phyloP scores from a whole-genome alignment of 192 early-diverging fungal species.

The Umbelopsis vinacea region DNA sequence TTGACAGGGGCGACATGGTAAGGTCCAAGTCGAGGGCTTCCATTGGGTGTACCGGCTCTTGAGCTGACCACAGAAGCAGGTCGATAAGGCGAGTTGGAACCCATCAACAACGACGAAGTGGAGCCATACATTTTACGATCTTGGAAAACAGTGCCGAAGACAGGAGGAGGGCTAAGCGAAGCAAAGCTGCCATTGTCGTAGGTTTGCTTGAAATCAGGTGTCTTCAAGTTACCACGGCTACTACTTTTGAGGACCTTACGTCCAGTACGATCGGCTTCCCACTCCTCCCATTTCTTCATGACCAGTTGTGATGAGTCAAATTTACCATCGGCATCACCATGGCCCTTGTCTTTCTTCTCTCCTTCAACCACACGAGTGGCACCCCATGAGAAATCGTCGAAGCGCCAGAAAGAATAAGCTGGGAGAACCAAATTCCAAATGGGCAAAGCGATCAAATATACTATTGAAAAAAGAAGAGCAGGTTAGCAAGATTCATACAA shows the following conservation, averaged over 20 bases:
- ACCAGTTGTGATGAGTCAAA: slow-evolving; percentile 69
- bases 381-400: slow-evolving; percentile 91
- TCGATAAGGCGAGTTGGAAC: background rate
- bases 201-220: slow-evolving; percentile 32
- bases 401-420: slow-evolving; percentile 91
- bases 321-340: slow-evolving; percentile 71
- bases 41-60: background rate
- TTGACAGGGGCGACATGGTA: slow-evolving; percentile 3
- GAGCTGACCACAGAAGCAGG: slow-evolving; percentile 10
- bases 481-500: background rate
- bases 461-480: slow-evolving; percentile 47
- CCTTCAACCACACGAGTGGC: slow-evolving; percentile 77
- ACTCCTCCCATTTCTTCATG: slow-evolving; percentile 68
- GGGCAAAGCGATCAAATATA: slow-evolving; percentile 81
- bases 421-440: slow-evolving; percentile 95
- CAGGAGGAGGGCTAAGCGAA: slow-evolving; percentile 12
- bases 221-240: slow-evolving; percentile 27
- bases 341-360: slow-evolving; percentile 71
- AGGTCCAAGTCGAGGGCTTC: slow-evolving; percentile 16
- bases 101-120: slow-evolving; percentile 21
- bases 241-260: slow-evolving; percentile 42
- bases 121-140: slow-evolving; percentile 43
- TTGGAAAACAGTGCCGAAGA: slow-evolving; percentile 29
- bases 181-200: slow-evolving; percentile 32
- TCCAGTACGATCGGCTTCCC: slow-evolving; percentile 56